Base-by-base conservation (phyloP, 148 eudicot species). In the Vaccinium darrowii region DNA sequence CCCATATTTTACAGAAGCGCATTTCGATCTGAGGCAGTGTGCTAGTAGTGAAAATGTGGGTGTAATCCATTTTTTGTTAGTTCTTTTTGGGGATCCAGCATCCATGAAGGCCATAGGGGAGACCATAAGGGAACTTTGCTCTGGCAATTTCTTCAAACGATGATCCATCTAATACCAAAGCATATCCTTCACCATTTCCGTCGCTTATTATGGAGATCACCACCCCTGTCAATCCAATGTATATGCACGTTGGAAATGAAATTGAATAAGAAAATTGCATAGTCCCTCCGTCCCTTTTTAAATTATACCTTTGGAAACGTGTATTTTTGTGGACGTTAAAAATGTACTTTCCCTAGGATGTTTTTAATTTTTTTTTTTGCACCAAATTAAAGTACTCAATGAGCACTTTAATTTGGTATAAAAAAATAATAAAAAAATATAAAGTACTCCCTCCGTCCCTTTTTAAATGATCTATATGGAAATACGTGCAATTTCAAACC, bases 21-120 rank as follows among this genome's bases (percentile, higher is more conserved):
- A 27, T 27, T 69, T 18, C 7, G 11, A 8, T 33, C 0, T 5
- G 36, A 71, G 75, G 75, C 16, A 27, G 74, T 27, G 50, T 15
- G 21, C 76, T 72, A 15, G 43, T 14, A 14, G 6, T 12, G 18
- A 49, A 21, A 30, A 72, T 6, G n/a, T 15, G 6, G 52, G 52
- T n/a, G 14, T 4, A 11, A n/a, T 23, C 27, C 47, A 8, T 5
- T 43, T 8, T 8, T 27, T 7, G 8, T n/a, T 82, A 81, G 19
- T 60, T 88, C 81, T 86, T 86, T 25, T 88, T 90, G 15, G 99
- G 98, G 86, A 97, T 92, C 99, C 99, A 97, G 53, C 98, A 95
- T 39, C 99, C 99, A 87, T 97, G 99, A 72, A 97, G 90, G 18
- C 99, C 99, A 67, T 97, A 97, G 57, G 98, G 99, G 58, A 97